phyloP scores from a whole-genome alignment of 768 basidiomycete genomes.

The Mycena maculata region DNA sequence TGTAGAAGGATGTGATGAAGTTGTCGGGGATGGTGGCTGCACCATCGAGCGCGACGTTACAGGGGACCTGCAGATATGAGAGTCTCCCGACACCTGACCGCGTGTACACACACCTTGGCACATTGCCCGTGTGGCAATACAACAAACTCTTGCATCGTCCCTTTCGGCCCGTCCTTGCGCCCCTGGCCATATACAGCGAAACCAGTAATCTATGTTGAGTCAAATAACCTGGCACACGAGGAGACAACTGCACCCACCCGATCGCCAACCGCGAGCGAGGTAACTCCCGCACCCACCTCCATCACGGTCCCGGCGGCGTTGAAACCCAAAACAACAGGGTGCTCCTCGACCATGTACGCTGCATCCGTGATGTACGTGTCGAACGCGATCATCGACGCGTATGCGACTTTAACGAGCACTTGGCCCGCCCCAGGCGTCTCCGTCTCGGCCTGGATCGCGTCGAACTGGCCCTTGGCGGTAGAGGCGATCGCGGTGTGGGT shows the following conservation, averaged over 20 bases:
- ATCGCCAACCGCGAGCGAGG: neutral
- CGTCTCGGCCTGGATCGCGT: slow-evolving; percentile 51
- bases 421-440: slow-evolving; percentile 48
- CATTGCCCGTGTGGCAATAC: slow-evolving; percentile 38
- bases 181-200: slow-evolving; percentile 30
- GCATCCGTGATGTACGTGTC: slow-evolving; percentile 4
- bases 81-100: neutral
- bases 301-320: neutral
- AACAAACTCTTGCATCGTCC: slow-evolving; percentile 23
- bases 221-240: neutral
- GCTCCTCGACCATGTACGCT: neutral
- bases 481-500: slow-evolving; percentile 58
- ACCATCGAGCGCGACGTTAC: slow-evolving; percentile 49
- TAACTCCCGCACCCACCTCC: neutral
- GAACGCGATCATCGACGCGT: slow-evolving; percentile 50
- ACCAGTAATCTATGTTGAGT: neutral
- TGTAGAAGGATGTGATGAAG: slow-evolving; percentile 53
- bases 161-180: slow-evolving; percentile 36
- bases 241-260: neutral
- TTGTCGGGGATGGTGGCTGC: slow-evolving; percentile 57
- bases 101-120: slow-evolving; percentile 48
- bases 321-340: neutral
- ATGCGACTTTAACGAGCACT: slow-evolving; percentile 55
- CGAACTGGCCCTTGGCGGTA: slow-evolving; percentile 48
- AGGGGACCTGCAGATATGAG: slow-evolving; percentile 50